Conservation (phyloP, 169 alveolate genomes). For the Plasmodium malariae region DNA sequence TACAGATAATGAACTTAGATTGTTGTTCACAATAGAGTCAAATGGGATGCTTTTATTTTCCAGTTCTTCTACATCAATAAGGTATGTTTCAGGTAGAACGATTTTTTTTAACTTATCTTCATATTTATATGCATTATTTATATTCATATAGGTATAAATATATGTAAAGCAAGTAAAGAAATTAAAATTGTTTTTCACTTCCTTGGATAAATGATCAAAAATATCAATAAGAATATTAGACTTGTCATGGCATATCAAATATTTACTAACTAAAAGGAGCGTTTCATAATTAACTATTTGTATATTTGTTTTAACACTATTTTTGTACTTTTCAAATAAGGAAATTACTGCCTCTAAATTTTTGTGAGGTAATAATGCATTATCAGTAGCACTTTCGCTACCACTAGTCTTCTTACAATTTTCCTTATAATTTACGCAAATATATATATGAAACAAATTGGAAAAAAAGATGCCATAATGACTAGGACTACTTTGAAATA, state of each 20-base stretch:
- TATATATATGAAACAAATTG: conserved; percentile 45
- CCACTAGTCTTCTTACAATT: background rate
- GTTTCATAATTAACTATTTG: conserved; percentile 43
- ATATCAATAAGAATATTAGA: conserved; percentile 16
- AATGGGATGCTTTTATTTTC: conserved; percentile 39
- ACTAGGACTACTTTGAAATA: conserved; percentile 10
- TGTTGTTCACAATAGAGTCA: background rate
- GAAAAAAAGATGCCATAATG: conserved; percentile 53
- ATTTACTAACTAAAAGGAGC: conserved; percentile 53
- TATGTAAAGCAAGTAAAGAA: conserved; percentile 41
- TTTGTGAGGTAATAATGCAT: background rate
- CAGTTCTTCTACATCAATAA: conserved; percentile 69
- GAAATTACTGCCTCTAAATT: conserved; percentile 15
- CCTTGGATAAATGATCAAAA: conserved; percentile 31
- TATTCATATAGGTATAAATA: conserved; percentile 51
- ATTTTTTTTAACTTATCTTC: conserved; percentile 56
- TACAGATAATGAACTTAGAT: background rate
- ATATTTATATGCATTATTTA: conserved; percentile 26
- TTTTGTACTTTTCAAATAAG: conserved; percentile 60
- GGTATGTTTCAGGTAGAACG: conserved; percentile 48
- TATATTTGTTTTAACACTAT: conserved; percentile 12
- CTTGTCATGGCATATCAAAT: conserved; percentile 25
- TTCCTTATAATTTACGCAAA: conserved; percentile 16
- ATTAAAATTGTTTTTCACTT: conserved; percentile 25
- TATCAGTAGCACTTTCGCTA: background rate